Percentiles rank a stretch among this genome's conserved stretches.
Evolutionary conservation across 2,329 filamentous ascomycete genomes (phyloP).

Genomic region (Penicillium digitatum): DNA sequence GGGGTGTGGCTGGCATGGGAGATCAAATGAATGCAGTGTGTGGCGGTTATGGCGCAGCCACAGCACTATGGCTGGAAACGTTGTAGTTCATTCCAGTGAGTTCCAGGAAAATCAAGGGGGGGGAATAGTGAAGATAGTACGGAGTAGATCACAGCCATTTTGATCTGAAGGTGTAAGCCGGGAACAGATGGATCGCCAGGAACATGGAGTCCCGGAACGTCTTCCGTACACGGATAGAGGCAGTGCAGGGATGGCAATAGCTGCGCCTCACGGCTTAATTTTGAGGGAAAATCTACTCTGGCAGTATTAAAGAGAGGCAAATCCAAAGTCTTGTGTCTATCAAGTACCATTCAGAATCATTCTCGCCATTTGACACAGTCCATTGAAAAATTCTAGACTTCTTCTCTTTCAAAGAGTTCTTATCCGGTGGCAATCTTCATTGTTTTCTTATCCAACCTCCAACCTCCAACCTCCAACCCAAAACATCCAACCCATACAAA

Average conservation of each 20-base stretch:
- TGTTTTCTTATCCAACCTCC: conserved; percentile 14
- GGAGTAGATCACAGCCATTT: neutral
- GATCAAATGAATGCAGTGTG: neutral
- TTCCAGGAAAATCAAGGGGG: neutral
- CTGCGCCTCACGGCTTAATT: conserved; percentile 2
- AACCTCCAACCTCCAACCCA: neutral
- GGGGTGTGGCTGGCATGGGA: neutral
- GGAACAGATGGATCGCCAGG: conserved; percentile 12
- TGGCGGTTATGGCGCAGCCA: conserved; percentile 8
- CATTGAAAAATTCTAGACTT: neutral
- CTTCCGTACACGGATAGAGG: neutral
- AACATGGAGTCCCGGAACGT: conserved; percentile 8
- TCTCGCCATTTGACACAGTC: neutral
- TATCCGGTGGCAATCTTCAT: conserved; percentile 21
- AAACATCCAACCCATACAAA: conserved; percentile 14
- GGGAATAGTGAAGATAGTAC: neutral
- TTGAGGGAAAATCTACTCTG: neutral
- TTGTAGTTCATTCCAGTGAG: neutral
- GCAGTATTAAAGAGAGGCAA: neutral
- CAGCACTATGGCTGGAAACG: neutral
- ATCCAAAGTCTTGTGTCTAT: neutral
- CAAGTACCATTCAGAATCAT: neutral
- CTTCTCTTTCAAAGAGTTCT: neutral
- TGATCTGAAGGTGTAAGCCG: neutral
- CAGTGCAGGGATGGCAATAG: conserved; percentile 5